Percentiles rank a stretch among this genome's conserved stretches.
These are phyloP conservation scores for Xylariaceae sp. DNA, from an alignment of 2,329 filamentous ascomycete species.

Conservation along the genomic window DNA sequence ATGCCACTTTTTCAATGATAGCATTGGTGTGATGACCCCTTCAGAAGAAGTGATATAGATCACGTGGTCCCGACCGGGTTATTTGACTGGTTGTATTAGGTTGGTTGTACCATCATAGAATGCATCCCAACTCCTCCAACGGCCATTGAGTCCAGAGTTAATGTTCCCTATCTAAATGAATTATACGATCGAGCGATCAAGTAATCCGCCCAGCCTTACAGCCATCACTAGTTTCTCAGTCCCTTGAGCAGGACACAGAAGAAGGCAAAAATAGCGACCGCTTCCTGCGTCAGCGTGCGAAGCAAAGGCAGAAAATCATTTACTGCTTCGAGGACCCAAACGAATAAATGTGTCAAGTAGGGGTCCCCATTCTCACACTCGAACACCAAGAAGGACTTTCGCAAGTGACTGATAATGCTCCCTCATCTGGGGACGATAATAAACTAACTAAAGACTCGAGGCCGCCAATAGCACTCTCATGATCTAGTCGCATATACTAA, in stretches of 20 bases:
- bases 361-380: not conserved
- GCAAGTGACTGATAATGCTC: constrained; percentile 39
- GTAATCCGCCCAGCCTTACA: constrained; percentile 30
- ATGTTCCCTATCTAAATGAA: constrained; percentile 31
- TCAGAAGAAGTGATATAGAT: too few relatives aligned
- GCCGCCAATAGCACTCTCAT: constrained; percentile 48
- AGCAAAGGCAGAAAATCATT: constrained; percentile 41
- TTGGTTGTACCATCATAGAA: not conserved
- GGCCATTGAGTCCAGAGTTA: constrained; percentile 29
- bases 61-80: too few relatives aligned
- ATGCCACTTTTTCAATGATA: too few relatives aligned
- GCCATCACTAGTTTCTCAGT: constrained; percentile 25
- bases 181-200: constrained; percentile 25
- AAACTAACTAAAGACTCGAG: constrained; percentile 48
- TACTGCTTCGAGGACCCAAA: constrained; percentile 41
- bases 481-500: constrained; percentile 46
- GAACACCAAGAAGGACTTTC: constrained; percentile 16
- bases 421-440: constrained; percentile 37
- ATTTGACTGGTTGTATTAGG: too few relatives aligned
- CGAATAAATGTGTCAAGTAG: constrained; percentile 38
- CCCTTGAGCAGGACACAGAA: constrained; percentile 26
- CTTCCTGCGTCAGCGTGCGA: constrained; percentile 29
- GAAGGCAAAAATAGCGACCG: constrained; percentile 44
- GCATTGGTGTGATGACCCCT: too few relatives aligned
- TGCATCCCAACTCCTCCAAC: constrained; percentile 37